Evolutionary conservation across 371 early-diverging fungal genomes (phyloP).

Genomic region (Entomophthora muscae): DNA sequence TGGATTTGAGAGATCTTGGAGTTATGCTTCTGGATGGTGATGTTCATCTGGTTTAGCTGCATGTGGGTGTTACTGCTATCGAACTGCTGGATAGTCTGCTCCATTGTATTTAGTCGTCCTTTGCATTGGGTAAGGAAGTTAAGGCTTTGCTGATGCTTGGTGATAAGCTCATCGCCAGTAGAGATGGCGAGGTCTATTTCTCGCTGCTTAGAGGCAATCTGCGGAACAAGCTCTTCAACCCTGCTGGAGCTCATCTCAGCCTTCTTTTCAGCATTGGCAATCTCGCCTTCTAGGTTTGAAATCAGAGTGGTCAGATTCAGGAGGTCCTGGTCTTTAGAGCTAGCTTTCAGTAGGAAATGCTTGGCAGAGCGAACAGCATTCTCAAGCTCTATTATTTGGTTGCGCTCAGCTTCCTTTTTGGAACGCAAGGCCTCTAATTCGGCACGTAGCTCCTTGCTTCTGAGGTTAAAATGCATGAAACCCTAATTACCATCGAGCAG

Average conservation of each 20-base stretch:
- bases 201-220: background rate
- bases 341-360: background rate
- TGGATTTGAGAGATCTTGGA: background rate
- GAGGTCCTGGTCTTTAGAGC: background rate
- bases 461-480: background rate
- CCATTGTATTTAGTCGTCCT: background rate
- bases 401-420: background rate
- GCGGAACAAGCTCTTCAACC: background rate
- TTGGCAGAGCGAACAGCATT: background rate
- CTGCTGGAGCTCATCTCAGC: background rate
- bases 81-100: background rate
- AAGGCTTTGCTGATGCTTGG: background rate
- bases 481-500: background rate
- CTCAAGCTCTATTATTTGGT: background rate
- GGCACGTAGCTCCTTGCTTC: background rate
- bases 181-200: background rate
- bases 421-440: background rate
- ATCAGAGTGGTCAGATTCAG: background rate
- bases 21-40: background rate
- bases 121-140: background rate
- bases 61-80: background rate
- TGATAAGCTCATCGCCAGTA: background rate
- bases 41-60: background rate
- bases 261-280: background rate
- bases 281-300: background rate